phyloP scores from a whole-genome alignment of 2,329 filamentous ascomycete genomes.

The Stromatinia cepivora region DNA sequence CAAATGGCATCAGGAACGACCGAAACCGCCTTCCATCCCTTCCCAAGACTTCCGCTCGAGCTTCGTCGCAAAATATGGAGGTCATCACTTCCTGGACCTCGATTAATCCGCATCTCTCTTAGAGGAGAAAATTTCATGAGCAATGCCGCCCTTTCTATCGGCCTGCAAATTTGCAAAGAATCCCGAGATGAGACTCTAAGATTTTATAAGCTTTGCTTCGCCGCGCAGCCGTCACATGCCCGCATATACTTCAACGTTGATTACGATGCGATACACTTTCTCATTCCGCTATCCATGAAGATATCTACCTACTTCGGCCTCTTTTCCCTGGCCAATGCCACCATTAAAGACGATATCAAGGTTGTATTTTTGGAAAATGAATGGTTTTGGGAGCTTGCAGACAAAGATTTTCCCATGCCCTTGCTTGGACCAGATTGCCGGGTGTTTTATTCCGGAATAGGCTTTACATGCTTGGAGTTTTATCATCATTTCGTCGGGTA shows the following conservation, averaged over 20 bases:
- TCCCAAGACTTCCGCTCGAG: background rate
- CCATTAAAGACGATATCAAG: background rate
- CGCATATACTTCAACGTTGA: constrained; percentile 2
- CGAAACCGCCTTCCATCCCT: background rate
- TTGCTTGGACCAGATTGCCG: background rate
- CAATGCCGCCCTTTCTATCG: background rate
- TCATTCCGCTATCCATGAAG: no score
- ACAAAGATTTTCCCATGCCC: no score
- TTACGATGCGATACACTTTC: background rate
- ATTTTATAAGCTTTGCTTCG: background rate
- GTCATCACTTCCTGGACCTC: background rate
- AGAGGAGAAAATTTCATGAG: background rate
- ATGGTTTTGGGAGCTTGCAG: background rate
- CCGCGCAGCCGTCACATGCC: background rate
- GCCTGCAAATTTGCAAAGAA: constrained; percentile 4
- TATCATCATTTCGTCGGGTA: no score
- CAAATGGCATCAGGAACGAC: background rate
- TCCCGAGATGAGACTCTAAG: background rate
- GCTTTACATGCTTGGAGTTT: no score
- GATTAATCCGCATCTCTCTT: background rate
- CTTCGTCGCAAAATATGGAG: constrained; percentile 10
- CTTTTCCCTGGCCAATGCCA: background rate
- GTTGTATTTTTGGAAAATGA: background rate
- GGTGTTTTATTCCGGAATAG: background rate
- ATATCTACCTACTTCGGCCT: background rate